phyloP scores from a whole-genome alignment of 2,329 filamentous ascomycete species.

The Karstenula rhodostoma region DNA sequence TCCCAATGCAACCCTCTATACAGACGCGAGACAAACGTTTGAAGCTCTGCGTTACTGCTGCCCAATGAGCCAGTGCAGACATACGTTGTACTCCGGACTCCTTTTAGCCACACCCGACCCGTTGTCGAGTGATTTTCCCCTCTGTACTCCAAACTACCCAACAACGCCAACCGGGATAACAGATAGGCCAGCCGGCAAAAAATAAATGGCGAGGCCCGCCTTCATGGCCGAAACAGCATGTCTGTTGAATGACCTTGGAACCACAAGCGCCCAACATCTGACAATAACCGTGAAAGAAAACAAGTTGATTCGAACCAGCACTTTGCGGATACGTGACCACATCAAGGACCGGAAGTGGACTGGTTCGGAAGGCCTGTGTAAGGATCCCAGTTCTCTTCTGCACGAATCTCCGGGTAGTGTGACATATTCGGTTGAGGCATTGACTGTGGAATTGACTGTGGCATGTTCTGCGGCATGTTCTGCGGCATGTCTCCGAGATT shows the following conservation, averaged over 20 bases:
- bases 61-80: neutral
- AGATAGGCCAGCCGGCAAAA: neutral
- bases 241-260: neutral
- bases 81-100: slow-evolving; percentile 3
- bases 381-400: neutral
- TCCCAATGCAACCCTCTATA: slow-evolving; percentile 8
- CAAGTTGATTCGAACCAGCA: too few relatives aligned
- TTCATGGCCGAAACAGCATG: neutral
- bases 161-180: neutral
- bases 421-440: neutral
- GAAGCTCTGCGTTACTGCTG: neutral
- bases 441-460: neutral
- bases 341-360: neutral
- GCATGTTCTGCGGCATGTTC: neutral
- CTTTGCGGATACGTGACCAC: neutral
- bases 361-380: neutral
- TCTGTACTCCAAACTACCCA: neutral
- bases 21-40: neutral
- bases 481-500: neutral
- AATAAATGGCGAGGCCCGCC: neutral
- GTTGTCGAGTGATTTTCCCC: neutral
- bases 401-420: neutral
- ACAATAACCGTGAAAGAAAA: neutral
- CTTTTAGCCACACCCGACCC: neutral
- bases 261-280: neutral